Conservation (phyloP, 352 stramenopile genomes). For the Globisporangium middletonii region DNA sequence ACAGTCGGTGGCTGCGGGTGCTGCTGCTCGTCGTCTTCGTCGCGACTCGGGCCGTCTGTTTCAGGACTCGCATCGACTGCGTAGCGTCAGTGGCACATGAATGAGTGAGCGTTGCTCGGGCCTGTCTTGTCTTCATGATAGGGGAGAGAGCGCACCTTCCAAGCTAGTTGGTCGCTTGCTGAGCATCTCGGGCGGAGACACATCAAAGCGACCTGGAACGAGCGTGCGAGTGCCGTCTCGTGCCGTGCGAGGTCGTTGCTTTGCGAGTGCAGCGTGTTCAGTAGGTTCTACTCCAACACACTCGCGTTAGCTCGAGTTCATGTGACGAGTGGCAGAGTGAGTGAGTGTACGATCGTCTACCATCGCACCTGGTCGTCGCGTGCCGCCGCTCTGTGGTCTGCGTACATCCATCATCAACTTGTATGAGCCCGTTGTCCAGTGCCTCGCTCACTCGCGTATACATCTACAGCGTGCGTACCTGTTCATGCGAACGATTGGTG, state of each 20-base stretch:
- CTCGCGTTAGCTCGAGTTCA: not conserved
- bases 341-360: not conserved
- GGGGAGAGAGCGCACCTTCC: not conserved
- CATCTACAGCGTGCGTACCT: not conserved
- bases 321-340: not conserved
- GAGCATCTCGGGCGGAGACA: not conserved
- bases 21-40: not conserved
- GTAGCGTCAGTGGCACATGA: not conserved
- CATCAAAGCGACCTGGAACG: not conserved
- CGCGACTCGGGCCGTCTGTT: conserved; percentile 5
- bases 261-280: conserved; percentile 9
- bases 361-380: conserved; percentile 26
- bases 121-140: not conserved
- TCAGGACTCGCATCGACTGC: conserved; percentile 5
- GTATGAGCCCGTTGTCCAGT: no score
- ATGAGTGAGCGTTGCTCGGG: not conserved
- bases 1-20: no score
- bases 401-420: not conserved
- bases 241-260: conserved; percentile 46
- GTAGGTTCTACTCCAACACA: not conserved
- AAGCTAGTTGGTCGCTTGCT: conserved; percentile 17
- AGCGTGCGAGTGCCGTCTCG: conserved; percentile 26
- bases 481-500: conserved; percentile 5
- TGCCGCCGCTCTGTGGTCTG: conserved; percentile 48
- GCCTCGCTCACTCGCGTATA: not conserved